Evolutionary conservation across 2,329 filamentous ascomycete genomes (phyloP), one percentile per base, ranked within the genome.

Genomic region (Malbranchea zuffiana): DNA sequence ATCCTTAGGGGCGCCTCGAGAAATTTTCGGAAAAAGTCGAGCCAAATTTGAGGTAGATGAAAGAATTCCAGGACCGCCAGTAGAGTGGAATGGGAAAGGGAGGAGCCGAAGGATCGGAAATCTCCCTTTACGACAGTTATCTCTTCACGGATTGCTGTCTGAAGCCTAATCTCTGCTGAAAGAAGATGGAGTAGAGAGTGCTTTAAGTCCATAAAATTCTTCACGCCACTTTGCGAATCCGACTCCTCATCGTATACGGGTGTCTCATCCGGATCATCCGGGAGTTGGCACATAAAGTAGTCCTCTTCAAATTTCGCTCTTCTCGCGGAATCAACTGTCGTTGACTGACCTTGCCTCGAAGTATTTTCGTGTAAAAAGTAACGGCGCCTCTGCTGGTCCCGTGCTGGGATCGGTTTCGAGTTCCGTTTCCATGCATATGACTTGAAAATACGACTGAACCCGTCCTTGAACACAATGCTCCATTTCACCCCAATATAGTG

Each of bases 1-100:
- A 80, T 78, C 37, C 66, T 68, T 26, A 80, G 55, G 0, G 77
- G 76, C 0, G 71, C 67, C 45, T 72, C 63, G 0, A 82, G 63
- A 39, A 75, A 79, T 2, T 60, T 65, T 8, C 52, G 56, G 52
- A 81, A 82, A 50, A 82, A 76, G 5, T 52, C 51, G 1, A 78
- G 49, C 71, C 76, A 78, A 0, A 48, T 53, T 2, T 69, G 52
- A 0, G 72, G 67, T 3, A 81, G 62, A 0, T 74, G 74, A 29
- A 82, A 66, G 47, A 73, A 78, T 18, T 66, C 57, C 42, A 82
- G 52, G 0, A 78, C 61, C 0, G 63, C 53, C n/a, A 72, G 55
- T 12, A 80, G 67, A 0, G 75, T 76, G 18, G 67, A 54, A 47
- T 82, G 78, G 2, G 75, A 65, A 10, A 79, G 56, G 3, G 67